Conservation (phyloP, 2,329 filamentous ascomycete species). For the Pseudogymnoascus sp. region DNA sequence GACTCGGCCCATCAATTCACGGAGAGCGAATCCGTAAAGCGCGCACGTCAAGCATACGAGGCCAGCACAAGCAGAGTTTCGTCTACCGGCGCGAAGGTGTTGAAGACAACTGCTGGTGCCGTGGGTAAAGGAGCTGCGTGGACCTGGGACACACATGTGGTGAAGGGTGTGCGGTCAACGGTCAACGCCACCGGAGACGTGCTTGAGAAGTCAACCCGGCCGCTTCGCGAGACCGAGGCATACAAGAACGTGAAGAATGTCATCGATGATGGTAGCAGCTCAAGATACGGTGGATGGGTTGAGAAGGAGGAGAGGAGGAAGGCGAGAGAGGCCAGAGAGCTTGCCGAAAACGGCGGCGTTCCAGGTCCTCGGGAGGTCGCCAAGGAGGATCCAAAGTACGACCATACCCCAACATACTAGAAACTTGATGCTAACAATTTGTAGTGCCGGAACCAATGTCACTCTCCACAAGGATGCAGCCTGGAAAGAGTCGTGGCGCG, state of each 20-base stretch:
- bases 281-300: constrained; percentile 90
- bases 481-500: constrained; percentile 97
- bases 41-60: constrained; percentile 79
- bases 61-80: constrained; percentile 79
- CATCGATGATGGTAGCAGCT: constrained; percentile 94
- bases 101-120: constrained; percentile 79
- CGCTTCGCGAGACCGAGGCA: constrained; percentile 87
- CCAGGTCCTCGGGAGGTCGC: constrained; percentile 51
- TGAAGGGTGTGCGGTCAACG: constrained; percentile 83
- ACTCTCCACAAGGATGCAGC: constrained; percentile 94
- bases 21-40: constrained; percentile 85
- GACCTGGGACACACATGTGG: constrained; percentile 94
- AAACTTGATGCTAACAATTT: constrained; percentile 32
- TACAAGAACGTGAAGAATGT: constrained; percentile 93
- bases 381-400: constrained; percentile 84
- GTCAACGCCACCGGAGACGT: constrained; percentile 80
- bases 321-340: constrained; percentile 67
- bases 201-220: constrained; percentile 89
- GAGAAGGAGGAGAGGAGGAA: constrained; percentile 91
- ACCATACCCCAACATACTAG: constrained; percentile 21
- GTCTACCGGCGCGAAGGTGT: constrained; percentile 67
- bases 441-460: constrained; percentile 84
- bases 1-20: constrained; percentile 85
- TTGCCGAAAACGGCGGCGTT: constrained; percentile 42
- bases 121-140: constrained; percentile 88